Percentiles rank a stretch among this genome's conserved stretches.
phyloP scores from a whole-genome alignment of 805 yeast genomes.

The Sungouiozyma ichnusensis region DNA sequence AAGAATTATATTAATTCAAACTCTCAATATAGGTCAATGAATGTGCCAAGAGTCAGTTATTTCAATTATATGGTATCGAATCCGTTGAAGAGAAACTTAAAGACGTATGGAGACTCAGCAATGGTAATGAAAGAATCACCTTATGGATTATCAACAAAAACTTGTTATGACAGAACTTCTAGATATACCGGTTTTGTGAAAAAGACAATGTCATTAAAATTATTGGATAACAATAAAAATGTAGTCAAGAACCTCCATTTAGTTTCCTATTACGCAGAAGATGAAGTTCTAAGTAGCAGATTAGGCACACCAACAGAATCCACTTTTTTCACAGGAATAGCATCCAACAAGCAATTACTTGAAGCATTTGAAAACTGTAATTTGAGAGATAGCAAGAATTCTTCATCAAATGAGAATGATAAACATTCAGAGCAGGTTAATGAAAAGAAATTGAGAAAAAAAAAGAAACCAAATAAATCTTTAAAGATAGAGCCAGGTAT shows the following conservation, averaged over 20 bases:
- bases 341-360: constrained; percentile 39
- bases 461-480: not conserved
- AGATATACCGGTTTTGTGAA: constrained; percentile 54
- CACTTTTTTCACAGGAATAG: constrained; percentile 37
- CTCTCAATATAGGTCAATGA: not conserved
- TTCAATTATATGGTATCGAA: constrained; percentile 2
- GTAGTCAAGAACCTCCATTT: constrained; percentile 36
- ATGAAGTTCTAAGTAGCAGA: constrained; percentile 52
- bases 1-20: constrained; percentile 3
- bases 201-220: constrained; percentile 61
- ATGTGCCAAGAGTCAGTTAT: constrained; percentile 6
- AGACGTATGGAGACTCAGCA: constrained; percentile 1
- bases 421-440: not conserved
- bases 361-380: constrained; percentile 45
- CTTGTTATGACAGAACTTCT: not conserved
- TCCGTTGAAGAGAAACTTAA: constrained; percentile 1
- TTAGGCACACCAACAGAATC: constrained; percentile 45
- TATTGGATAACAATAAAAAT: constrained; percentile 17
- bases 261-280: constrained; percentile 65
- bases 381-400: constrained; percentile 39
- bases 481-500: not conserved
- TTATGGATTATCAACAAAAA: not conserved
- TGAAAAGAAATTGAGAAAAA: not conserved
- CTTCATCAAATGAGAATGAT: not conserved
- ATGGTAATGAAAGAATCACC: constrained; percentile 1